Base-by-base conservation (phyloP, 2,329 filamentous ascomycete species). In the Botryotinia narcissicola region DNA sequence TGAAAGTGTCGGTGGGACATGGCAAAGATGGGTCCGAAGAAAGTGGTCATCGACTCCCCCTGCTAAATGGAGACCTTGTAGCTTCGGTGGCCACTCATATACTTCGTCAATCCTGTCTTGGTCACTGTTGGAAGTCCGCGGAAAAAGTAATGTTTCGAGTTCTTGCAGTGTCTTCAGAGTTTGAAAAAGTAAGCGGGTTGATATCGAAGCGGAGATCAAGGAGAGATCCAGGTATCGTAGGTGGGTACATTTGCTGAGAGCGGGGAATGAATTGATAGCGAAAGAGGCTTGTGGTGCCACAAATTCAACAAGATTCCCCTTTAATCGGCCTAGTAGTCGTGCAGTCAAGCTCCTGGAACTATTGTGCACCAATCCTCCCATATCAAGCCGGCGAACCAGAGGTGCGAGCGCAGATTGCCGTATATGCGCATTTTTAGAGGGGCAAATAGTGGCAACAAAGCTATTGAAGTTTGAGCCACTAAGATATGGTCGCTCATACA, bases 341-440 rank as follows among this genome's bases (percentile, higher is more conserved):
- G 80, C 80, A 4, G 80, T 82, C 29, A 81, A 73, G 51, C 77
- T 80, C 60, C 74, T 75, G 59, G 78, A 79, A 5, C 76, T 73
- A 70, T 81, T 80, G 46, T 82, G 80, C 12, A 80, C 80, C 18
- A 82, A 74, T 25, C 75, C 75, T 29, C 78, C 78, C 80, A 82
- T 81, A 70, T 81, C 80, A 12, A 82, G 77, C 22, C 73, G 70
- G 37, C 74, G 77, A 16, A 82, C 80, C 18, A 81, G 71, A 2
- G 75, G 66, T 1, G 80, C 76, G 8, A 82, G 75, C 2, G 79
- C 72, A 12, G 78, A 79, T 60, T 76, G 75, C 32, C 78, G 78
- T n/a, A 81, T 79, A 54, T 81, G 79, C 3, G 80, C 80, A 75
- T 81, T 81, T 72, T 81, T 81, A 44, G 80, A 81, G 20, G 80